Conservation (phyloP, 148 eudicot genomes). For the Pouteria glomerata region DNA sequence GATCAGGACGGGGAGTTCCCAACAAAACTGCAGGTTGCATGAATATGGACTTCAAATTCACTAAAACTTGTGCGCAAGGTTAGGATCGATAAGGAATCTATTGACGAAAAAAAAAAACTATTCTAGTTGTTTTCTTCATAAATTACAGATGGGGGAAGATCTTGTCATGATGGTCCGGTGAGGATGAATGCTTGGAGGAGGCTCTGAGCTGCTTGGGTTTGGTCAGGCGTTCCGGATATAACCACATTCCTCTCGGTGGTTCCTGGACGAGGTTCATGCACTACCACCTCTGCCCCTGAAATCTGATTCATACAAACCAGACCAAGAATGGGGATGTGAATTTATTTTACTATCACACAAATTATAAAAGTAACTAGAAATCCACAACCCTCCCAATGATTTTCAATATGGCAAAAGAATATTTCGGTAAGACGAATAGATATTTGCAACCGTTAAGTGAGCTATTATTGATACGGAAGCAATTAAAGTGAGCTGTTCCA, state of each 20-base stretch:
- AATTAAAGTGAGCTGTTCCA: too few species aligned
- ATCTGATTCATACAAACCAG: conserved; percentile 39
- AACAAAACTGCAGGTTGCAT: too few species aligned
- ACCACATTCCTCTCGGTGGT: conserved; percentile 39
- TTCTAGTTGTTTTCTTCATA: background rate
- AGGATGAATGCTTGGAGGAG: conserved; percentile 82
- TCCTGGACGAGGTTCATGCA: conserved; percentile 56
- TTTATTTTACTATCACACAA: too few species aligned
- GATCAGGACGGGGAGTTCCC: too few species aligned
- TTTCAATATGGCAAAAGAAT: too few species aligned
- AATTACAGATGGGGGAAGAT: background rate
- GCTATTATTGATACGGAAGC: too few species aligned
- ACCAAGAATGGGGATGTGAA: background rate
- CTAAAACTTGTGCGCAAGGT: background rate
- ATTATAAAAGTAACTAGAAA: too few species aligned
- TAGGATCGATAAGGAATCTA: background rate
- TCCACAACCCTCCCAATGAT: too few species aligned
- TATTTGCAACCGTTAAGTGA: too few species aligned
- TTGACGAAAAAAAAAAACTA: too few species aligned
- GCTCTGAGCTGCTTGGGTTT: conserved; percentile 88
- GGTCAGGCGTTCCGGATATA: conserved; percentile 75
- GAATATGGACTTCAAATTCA: background rate
- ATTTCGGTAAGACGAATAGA: too few species aligned
- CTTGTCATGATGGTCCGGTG: conserved; percentile 40
- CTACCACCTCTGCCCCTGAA: conserved; percentile 70